Evolutionary conservation across 2,329 filamentous ascomycete genomes (phyloP), one percentile per base, ranked within the genome.

Genomic region (Colletotrichum sp.): DNA sequence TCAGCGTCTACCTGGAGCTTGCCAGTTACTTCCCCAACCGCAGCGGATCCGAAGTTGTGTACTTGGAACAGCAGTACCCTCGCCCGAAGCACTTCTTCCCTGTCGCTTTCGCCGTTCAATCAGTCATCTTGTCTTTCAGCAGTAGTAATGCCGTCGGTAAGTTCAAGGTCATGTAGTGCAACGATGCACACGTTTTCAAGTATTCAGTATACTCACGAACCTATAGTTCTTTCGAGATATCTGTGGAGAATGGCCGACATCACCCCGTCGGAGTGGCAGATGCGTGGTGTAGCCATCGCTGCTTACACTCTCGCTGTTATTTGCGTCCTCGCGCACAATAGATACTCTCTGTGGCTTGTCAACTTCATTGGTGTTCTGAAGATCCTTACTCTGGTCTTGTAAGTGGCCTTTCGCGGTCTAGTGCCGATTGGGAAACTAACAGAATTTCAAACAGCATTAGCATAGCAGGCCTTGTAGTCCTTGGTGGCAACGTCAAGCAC

Each of bases 51-150:
- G 92, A 94, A 79, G 92, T 93, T 0, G 92, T 93, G 0, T 94
- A 93, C 78, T 87, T 94, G 0, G 93, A 94, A 78, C 93, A 94
- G 79, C 90, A 92, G 0, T 95, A 90, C 77, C 92, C 92, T 1
- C 87, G 91, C 2, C 93, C 93, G 0, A 89, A 87, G 71, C 93
- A 91, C 80, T 88, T 94, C 76, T 91, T 94, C 65, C 92, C 92
- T 0, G 90, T 91, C 0, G 87, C 91, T 0, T 94, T 93, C 80
- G 93, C 93, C 0, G 89, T 93, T 4, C 91, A 93, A 80, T 88
- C 89, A 0, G 91, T 94, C 3, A 81, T 93, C 2, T 83, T 94
- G 5, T 93, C 92, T 0, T 94, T 94, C 78, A 91, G 90, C 77
- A 93, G 91, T 78, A 90, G 91, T 55, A 94, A 94, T 81, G 88